A percentile compares a stretch with the other conserved stretches of the same genome.
Conservation (phyloP, 2,329 filamentous ascomycete genomes). For the Aspergillus glaucus region DNA sequence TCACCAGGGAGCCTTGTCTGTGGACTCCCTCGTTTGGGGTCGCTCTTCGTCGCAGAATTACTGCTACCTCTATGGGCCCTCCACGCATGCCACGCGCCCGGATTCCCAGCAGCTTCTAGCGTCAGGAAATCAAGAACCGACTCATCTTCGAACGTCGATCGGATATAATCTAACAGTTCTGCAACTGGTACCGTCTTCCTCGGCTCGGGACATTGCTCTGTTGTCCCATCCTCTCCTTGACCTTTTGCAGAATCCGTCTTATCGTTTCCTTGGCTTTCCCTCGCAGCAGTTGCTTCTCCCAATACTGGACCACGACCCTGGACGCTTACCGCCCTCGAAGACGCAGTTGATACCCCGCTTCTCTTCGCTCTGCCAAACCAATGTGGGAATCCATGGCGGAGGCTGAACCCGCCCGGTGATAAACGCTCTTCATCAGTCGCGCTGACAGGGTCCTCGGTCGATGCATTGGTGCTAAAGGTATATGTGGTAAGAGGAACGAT, state of each 20-base stretch:
- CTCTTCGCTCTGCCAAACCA: conserved; percentile 68
- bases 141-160: conserved; percentile 73
- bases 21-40: conserved; percentile 41
- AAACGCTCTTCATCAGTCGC: conserved; percentile 76
- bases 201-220: conserved; percentile 12
- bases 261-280: neutral
- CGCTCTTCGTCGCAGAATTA: conserved; percentile 7
- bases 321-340: conserved; percentile 40
- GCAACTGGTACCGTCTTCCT: conserved; percentile 51
- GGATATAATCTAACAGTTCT: conserved; percentile 72
- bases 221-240: conserved; percentile 1
- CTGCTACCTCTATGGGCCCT: conserved; percentile 55
- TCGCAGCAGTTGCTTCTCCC: conserved; percentile 1
- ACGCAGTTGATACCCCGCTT: conserved; percentile 30
- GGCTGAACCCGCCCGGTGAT: conserved; percentile 81
- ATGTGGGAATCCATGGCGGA: conserved; percentile 81
- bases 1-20: conserved; percentile 61
- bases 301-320: conserved; percentile 22
- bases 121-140: conserved; percentile 70
- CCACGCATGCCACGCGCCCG: conserved; percentile 93
- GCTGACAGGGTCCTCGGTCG: conserved; percentile 70
- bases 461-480: conserved; percentile 76
- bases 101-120: conserved; percentile 76
- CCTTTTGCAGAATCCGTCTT: conserved; percentile 4
- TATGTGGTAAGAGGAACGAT: conserved; percentile 92